Base-by-base conservation (phyloP, 495 filamentous ascomycete genomes). In the Elaphomyces granulatus region DNA sequence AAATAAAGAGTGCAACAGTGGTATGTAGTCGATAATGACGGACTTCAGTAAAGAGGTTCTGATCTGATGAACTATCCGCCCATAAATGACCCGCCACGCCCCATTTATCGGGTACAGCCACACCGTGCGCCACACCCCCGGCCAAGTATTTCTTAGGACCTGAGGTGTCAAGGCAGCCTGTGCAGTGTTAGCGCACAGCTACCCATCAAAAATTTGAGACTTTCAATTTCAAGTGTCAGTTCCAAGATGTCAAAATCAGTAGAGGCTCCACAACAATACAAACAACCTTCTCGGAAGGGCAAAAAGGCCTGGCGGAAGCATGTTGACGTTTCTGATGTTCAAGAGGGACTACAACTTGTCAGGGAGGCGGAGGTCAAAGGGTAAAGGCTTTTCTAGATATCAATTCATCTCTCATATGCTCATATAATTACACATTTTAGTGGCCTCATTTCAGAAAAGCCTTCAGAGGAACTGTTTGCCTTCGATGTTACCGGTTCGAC, bases 261-360 rank as follows among this genome's bases (percentile, higher is more conserved):
- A 36, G 59, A 58, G 41, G 61, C 76, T 17, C 76, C 75, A 10
- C 62, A 68, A 32, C 69, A 75, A 47, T 69, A 64, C 46, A 87
- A 78, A 47, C 90, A 96, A 58, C 78, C 87, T 32, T 94, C 87
- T 8, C 71, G 90, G 52, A 98, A 96, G 59, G 88, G 90, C 45
- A 98, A 98, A 65, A 94, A 87, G 61, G 90, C 90, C 15, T 98
- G 90, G 90, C 72, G 90, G 48, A 98, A 96, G 59, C 92, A 98
- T 65, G 83, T 96, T 51, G 86, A 98, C 59, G 70, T 96, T 36
- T 76, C 83, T 10, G 79, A 90, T 40, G 70, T 98, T 17, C 71
- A 85, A 47, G 66, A 78, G 45, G 90, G 92, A 33, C 74, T 98
- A 33, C 81, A 92, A 41, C 62, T 79, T 44, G 64, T 86, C 47